Evolutionary conservation across 331 rosid genomes (phyloP), one percentile per base, ranked within the genome.

Genomic region (Dryas integrifolia): DNA sequence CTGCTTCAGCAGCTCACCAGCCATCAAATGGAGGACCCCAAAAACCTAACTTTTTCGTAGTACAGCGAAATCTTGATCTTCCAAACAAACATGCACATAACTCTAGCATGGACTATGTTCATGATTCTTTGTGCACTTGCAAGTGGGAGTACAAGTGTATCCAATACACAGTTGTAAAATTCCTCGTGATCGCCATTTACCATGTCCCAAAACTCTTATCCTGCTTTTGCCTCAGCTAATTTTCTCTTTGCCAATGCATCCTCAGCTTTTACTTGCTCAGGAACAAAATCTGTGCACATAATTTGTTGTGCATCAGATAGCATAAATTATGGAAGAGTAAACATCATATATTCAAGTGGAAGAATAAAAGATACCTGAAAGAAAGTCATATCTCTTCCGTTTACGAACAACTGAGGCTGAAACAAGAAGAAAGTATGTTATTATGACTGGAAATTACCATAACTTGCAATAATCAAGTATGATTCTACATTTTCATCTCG

Each of bases 331-430:
- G 64, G 49, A 41, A 44, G 57, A 56, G 15, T 7, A 51, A 41
- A 67, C 30, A 21, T 30, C 24, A 9, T 1, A 67, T 35, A 65
- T 56, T 60, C 38, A 64, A 80, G n/a, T 40, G 67, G 48, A 70
- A 51, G 48, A 66, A 15, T 21, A 58, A 40, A 77, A 66, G 46
- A 55, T 84, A 94, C 97, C 96, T 69, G 90, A 85, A 80, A 94
- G 97, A 82, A 91, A 94, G 80, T 94, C 96, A 5, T 81, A 94
- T 88, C 90, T 82, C 69, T 79, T 85, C 79, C 73, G 77, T 80
- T 84, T 91, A 75, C 67, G 66, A 41, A 91, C 96, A 64, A 79
- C 96, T 58, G 88, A 62, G 51, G 98, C 98, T 91, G 96, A 80
- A 89, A 91, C 58, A 50, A 76, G 56, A 76, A 51, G 76, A 48